These are phyloP conservation scores for Miscanthus sacchariflorus DNA, from an alignment of 202 grass and related monocot species.

Conservation along the genomic window DNA sequence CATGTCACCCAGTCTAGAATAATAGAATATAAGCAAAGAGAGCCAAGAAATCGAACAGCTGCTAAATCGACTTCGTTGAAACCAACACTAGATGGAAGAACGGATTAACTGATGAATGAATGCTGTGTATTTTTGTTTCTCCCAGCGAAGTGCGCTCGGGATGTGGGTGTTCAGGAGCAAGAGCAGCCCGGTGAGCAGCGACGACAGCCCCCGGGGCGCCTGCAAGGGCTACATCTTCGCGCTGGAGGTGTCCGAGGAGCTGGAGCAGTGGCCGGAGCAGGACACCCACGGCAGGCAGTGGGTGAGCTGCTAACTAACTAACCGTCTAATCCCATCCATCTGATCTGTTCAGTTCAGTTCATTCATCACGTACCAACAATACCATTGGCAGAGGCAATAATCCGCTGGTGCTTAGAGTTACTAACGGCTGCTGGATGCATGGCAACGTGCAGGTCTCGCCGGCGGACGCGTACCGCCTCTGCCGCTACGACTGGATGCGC, in stretches of 20 bases:
- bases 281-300: conserved; percentile 69
- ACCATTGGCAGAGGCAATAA: too few relatives aligned
- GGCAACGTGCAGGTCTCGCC: conserved; percentile 35
- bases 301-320: conserved; percentile 40
- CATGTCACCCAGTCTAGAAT: neutral
- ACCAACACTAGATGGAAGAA: neutral
- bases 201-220: conserved; percentile 63
- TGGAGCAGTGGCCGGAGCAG: conserved; percentile 80
- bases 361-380: too few relatives aligned
- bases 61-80: neutral
- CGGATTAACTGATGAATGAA: neutral
- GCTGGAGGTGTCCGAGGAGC: conserved; percentile 80
- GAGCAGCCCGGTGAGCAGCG: conserved; percentile 68
- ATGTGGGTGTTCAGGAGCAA: conserved; percentile 92
- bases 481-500: conserved; percentile 68
- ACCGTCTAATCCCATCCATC: too few relatives aligned
- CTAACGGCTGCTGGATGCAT: too few relatives aligned
- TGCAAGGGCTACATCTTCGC: conserved; percentile 95
- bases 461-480: conserved; percentile 52
- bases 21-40: neutral
- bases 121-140: neutral
- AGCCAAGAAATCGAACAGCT: neutral
- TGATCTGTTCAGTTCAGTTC: too few relatives aligned
- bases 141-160: conserved; percentile 63
- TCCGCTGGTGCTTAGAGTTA: too few relatives aligned